These are phyloP conservation scores for Microsporum canis DNA, from an alignment of 2,329 filamentous ascomycete genomes.

Conservation along the genomic window DNA sequence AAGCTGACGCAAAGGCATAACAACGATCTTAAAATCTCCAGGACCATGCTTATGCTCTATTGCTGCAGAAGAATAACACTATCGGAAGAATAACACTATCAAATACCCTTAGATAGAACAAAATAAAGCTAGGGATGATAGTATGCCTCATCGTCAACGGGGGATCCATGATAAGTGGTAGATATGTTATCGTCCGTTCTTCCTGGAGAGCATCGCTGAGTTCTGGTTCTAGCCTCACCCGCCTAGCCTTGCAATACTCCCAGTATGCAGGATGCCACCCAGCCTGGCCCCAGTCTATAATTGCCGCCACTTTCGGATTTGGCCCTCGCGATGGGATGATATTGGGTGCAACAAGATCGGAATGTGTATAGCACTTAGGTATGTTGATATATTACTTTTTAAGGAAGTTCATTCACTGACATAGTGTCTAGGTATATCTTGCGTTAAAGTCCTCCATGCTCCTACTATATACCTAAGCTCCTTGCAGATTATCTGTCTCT, in stretches of 20 bases:
- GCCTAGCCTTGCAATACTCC: conserved; percentile 25
- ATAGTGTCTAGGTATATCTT: conserved; percentile 12
- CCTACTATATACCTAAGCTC: conserved; percentile 22
- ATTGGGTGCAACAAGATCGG: conserved; percentile 17
- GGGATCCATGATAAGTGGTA: conserved; percentile 23
- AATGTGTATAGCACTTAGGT: conserved; percentile 10
- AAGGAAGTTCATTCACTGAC: conserved; percentile 16
- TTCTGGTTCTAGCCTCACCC: conserved; percentile 16
- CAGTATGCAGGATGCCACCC: conserved; percentile 28
- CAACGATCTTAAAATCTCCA: no score
- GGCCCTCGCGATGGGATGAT: conserved; percentile 17
- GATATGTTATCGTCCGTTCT: conserved; percentile 24
- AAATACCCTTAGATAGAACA: conserved; percentile 13
- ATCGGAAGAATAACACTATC: not conserved
- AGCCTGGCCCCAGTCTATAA: conserved; percentile 25
- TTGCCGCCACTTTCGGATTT: conserved; percentile 17
- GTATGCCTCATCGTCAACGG: conserved; percentile 23
- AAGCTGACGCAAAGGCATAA: no score
- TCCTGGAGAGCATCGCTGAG: conserved; percentile 16
- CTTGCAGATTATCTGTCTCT: conserved; percentile 21
- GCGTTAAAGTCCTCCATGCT: conserved; percentile 12
- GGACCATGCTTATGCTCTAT: no score
- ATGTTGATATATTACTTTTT: not conserved
- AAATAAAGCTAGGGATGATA: conserved; percentile 28
- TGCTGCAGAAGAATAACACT: no score